Conservation (phyloP, 2,329 filamentous ascomycete genomes). For the Phyllosticta capitalensis region DNA sequence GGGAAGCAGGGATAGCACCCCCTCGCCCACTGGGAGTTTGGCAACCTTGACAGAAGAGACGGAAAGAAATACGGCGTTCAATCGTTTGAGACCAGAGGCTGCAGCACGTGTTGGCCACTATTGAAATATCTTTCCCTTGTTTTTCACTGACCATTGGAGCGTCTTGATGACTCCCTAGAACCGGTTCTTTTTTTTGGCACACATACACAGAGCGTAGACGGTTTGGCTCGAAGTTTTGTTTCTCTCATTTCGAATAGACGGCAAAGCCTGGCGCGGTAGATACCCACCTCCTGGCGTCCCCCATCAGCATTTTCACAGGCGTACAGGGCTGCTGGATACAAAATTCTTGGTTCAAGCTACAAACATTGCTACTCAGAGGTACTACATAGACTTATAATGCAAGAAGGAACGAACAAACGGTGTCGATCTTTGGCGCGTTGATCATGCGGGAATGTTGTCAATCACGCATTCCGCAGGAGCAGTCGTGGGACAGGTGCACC, state of each 20-base stretch:
- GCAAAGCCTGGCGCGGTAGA: constrained; percentile 10
- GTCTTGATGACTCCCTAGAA: background rate
- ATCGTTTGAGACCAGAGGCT: constrained; percentile 8
- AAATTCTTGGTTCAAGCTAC: background rate
- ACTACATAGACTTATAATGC: background rate
- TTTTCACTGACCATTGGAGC: background rate
- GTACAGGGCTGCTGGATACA: background rate
- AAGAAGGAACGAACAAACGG: background rate
- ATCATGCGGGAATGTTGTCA: background rate
- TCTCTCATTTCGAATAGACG: constrained; percentile 1
- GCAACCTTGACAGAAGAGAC: constrained; percentile 29
- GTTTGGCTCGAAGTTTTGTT: background rate
- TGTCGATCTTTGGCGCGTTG: background rate
- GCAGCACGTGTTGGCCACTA: constrained; percentile 1
- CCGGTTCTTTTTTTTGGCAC: background rate
- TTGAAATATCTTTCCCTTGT: background rate
- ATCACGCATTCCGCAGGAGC: background rate
- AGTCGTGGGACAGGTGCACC: background rate
- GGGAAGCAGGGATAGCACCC: constrained; percentile 22
- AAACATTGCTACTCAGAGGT: background rate
- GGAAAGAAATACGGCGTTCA: constrained; percentile 25
- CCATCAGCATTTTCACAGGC: constrained; percentile 7
- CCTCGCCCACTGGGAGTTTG: constrained; percentile 24
- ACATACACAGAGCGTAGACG: background rate
- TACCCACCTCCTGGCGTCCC: constrained; percentile 10